Evolutionary conservation across 176 grass and related monocot genomes (phyloP).

Genomic region (Elymus sibiricus): DNA sequence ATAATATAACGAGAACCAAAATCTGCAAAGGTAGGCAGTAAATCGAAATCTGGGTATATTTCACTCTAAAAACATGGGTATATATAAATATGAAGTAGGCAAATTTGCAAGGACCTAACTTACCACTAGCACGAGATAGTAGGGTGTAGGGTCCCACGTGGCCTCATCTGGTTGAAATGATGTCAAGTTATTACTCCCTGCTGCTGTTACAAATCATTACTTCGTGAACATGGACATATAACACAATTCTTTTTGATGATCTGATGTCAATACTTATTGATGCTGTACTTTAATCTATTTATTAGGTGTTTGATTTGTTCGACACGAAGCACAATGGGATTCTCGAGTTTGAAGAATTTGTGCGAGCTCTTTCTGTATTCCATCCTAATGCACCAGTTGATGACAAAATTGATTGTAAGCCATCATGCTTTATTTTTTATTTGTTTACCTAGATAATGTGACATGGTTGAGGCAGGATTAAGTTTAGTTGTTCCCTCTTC

Average conservation of each 20-base stretch:
- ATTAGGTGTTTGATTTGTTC: constrained; percentile 84
- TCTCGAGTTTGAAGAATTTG: constrained; percentile 82
- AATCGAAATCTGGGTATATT: background rate
- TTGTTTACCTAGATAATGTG: background rate
- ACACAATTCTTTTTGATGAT: background rate
- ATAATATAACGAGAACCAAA: background rate
- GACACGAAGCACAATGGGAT: constrained; percentile 77
- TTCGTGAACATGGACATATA: background rate
- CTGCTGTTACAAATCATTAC: background rate
- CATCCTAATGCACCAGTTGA: constrained; percentile 69
- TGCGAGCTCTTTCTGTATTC: constrained; percentile 73
- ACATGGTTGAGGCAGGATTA: background rate
- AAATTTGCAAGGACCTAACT: background rate
- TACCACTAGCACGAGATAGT: background rate
- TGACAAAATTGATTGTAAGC: constrained; percentile 85
- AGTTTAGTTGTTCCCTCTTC: background rate
- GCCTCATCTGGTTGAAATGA: background rate
- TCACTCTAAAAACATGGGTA: background rate
- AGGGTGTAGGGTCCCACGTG: background rate
- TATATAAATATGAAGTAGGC: background rate
- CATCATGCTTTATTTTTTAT: constrained; percentile 10
- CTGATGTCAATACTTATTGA: constrained; percentile 1
- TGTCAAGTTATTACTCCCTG: background rate
- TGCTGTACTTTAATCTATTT: constrained; percentile 28
- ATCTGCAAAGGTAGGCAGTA: background rate